Percentiles rank a stretch among this genome's conserved stretches.
Conservation (phyloP, 768 basidiomycete genomes). For the Mycena latifolia region DNA sequence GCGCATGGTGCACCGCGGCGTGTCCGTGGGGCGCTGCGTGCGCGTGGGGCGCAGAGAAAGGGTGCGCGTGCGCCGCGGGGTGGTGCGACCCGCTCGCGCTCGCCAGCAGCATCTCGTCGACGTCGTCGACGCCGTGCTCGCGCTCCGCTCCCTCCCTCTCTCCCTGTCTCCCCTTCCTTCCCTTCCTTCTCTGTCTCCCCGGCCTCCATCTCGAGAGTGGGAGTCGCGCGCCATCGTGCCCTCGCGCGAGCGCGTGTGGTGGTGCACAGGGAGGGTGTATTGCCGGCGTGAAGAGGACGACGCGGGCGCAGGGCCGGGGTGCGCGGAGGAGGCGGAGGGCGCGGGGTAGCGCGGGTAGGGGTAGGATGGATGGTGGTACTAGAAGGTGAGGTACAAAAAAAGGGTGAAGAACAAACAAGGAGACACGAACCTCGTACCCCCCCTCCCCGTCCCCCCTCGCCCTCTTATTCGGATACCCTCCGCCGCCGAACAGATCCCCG, state of each 20-base stretch:
- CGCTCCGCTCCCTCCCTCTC: slow-evolving; percentile 5
- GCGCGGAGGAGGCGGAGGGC: not conserved
- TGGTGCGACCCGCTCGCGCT: slow-evolving; percentile 25
- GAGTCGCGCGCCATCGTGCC: too few relatives aligned
- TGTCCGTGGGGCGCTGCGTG: too few relatives aligned
- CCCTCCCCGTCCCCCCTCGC: slow-evolving; percentile 3
- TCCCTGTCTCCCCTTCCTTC: not conserved
- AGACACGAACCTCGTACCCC: slow-evolving; percentile 24
- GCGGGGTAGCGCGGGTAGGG: not conserved
- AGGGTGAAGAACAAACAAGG: slow-evolving; percentile 1
- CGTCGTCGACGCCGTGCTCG: slow-evolving; percentile 29
- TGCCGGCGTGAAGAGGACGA: not conserved
- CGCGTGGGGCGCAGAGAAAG: not conserved
- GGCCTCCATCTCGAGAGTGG: too few relatives aligned
- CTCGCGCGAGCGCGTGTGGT: not conserved
- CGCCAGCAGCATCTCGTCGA: slow-evolving; percentile 31
- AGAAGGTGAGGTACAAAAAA: not conserved
- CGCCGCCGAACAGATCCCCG: not conserved
- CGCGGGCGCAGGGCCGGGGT: not conserved
- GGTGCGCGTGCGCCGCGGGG: slow-evolving; percentile 6
- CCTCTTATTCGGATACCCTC: slow-evolving; percentile 11
- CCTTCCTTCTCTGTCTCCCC: too few relatives aligned
- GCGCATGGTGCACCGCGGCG: too few relatives aligned
- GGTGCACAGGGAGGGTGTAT: not conserved
- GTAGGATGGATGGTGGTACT: slow-evolving; percentile 9